A percentile compares a stretch with the other conserved stretches of the same genome.
Conservation (phyloP, 192 early-diverging fungal species). For the Radiomyces spectabilis region DNA sequence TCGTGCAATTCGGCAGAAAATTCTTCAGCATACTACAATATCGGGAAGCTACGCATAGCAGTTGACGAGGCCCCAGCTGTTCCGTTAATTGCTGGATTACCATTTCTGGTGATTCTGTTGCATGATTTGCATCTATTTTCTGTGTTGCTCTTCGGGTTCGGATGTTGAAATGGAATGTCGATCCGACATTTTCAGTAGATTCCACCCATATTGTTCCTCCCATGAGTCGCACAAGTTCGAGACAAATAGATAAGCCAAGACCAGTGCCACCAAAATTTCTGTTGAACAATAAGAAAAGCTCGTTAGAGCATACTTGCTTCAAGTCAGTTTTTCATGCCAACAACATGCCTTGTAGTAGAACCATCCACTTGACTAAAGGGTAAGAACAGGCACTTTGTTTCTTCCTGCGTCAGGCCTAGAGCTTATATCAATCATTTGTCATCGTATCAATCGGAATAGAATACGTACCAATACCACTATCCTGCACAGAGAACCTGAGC, state of each 20-base stretch:
- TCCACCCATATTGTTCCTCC: conserved; percentile 33
- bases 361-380: conserved; percentile 60
- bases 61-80: conserved; percentile 17
- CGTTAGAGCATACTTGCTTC: not conserved
- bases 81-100: not conserved
- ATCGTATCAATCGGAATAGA: too few relatives aligned
- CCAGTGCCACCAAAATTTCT: conserved; percentile 37
- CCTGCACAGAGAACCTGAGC: conserved; percentile 31
- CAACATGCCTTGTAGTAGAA: conserved; percentile 47
- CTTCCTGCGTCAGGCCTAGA: conserved; percentile 16
- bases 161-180: conserved; percentile 28
- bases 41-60: not conserved
- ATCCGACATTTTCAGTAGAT: conserved; percentile 31
- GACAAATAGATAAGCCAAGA: conserved; percentile 39
- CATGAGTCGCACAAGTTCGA: conserved; percentile 34
- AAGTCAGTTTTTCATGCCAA: conserved; percentile 26
- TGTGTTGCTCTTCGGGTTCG: not conserved
- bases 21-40: not conserved
- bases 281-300: not conserved
- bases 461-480: conserved; percentile 45
- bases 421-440: too few relatives aligned
- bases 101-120: too few relatives aligned
- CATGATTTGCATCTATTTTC: too few relatives aligned
- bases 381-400: conserved; percentile 41
- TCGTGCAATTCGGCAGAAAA: not conserved